Evolutionary conservation across 1,284 basidiomycete species (phyloP).

Genomic region (Sanghuangporus weigelae): DNA sequence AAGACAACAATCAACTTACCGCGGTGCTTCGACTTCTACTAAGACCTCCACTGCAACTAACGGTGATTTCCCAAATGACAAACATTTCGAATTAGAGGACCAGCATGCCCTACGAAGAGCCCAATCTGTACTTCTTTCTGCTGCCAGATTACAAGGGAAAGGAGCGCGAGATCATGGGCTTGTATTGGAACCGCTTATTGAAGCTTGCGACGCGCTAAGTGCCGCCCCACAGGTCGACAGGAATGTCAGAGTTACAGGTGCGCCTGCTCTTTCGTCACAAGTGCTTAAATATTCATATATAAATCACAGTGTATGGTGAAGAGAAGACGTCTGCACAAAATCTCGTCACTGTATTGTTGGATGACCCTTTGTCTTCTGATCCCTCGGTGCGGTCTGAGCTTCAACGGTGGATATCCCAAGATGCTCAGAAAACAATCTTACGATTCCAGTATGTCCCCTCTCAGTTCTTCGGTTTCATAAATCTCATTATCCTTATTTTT

Average conservation of each 20-base stretch:
- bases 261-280: background rate
- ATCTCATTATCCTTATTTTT: background rate
- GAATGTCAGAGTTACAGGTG: background rate
- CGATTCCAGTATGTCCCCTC: slow-evolving; percentile 37
- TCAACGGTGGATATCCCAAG: slow-evolving; percentile 39
- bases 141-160: background rate
- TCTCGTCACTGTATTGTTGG: slow-evolving; percentile 61
- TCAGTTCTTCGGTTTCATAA: background rate
- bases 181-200: background rate
- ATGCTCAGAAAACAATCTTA: slow-evolving; percentile 21
- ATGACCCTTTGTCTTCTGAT: slow-evolving; percentile 58
- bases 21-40: background rate
- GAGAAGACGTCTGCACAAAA: slow-evolving; percentile 20
- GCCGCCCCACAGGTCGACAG: background rate
- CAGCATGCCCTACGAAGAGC: background rate
- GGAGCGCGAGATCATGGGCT: background rate
- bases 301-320: background rate
- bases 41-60: background rate
- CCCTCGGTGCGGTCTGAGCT: slow-evolving; percentile 34
- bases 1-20: background rate
- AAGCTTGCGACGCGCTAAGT: background rate
- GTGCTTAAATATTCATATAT: background rate
- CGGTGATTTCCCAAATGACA: background rate
- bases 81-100: background rate
- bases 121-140: background rate